phyloP scores from a whole-genome alignment of 176 grass and related monocot genomes.

The Carex cristatella region DNA sequence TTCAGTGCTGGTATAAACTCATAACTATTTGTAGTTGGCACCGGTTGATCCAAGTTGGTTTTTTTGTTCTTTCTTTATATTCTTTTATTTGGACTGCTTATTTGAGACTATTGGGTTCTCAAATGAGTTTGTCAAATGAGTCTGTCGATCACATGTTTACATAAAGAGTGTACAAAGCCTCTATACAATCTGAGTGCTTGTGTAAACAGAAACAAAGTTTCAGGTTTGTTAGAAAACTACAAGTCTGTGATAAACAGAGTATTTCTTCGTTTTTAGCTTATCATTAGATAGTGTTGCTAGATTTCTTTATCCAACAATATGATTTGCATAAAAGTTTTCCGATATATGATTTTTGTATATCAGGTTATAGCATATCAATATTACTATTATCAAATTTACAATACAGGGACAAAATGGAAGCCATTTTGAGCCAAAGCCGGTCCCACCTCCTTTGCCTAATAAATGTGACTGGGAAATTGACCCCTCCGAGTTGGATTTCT shows the following conservation, averaged over 20 bases:
- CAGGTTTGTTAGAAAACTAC: neutral
- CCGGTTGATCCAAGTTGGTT: neutral
- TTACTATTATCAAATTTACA: neutral
- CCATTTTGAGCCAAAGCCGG: conserved; percentile 94
- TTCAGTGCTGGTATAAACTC: neutral
- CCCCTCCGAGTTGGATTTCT: conserved; percentile 86
- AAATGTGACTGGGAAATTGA: conserved; percentile 99
- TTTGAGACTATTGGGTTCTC: neutral
- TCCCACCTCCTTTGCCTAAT: conserved; percentile 92
- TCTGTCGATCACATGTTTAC: neutral
- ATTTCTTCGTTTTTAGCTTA: neutral
- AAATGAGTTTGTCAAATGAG: neutral
- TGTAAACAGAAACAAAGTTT: neutral
- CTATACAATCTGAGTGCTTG: neutral
- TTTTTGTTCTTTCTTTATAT: neutral
- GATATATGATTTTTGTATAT: neutral
- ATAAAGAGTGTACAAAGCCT: neutral
- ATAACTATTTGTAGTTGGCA: neutral
- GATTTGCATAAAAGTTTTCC: conserved; percentile 1
- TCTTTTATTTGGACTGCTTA: neutral
- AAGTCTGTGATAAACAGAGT: neutral
- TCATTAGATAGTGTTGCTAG: neutral
- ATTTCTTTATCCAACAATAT: neutral
- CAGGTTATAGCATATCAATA: neutral
- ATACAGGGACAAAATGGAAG: conserved; percentile 95